Conservation (phyloP, 176 grass and related monocot genomes). For the Ensete ventricosum region DNA sequence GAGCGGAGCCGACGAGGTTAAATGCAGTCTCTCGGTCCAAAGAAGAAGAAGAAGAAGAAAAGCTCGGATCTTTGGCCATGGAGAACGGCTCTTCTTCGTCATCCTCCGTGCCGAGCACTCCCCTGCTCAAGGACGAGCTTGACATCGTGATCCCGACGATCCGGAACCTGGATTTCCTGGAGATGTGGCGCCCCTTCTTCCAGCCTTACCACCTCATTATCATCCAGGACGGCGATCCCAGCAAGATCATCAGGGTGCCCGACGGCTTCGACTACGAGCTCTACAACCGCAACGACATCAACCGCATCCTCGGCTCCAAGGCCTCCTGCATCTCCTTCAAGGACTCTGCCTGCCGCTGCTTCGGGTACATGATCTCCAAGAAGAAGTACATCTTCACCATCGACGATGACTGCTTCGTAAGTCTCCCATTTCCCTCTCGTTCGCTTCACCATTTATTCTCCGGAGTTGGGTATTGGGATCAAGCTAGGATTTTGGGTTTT, state of each 20-base stretch:
- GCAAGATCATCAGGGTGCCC: conserved; percentile 55
- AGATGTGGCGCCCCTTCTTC: conserved; percentile 50
- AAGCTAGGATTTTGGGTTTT: no score
- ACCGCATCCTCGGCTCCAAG: conserved; percentile 73
- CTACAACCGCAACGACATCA: conserved; percentile 83
- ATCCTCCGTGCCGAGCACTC: background rate
- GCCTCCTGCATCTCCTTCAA: conserved; percentile 89
- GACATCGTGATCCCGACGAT: conserved; percentile 98
- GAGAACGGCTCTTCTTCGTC: background rate
- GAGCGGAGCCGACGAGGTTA: background rate
- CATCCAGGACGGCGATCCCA: conserved; percentile 32
- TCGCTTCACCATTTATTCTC: background rate
- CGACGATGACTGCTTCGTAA: conserved; percentile 94
- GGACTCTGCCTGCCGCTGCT: conserved; percentile 86
- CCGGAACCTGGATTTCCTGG: conserved; percentile 85
- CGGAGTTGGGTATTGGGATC: background rate
- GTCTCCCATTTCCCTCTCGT: background rate
- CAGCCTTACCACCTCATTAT: conserved; percentile 42
- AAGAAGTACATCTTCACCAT: conserved; percentile 99
- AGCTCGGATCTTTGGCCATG: background rate
- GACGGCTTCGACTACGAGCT: conserved; percentile 78
- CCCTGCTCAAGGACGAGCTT: conserved; percentile 67
- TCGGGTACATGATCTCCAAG: conserved; percentile 83
- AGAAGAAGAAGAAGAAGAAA: background rate
- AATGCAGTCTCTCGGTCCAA: background rate